Base-by-base conservation (phyloP, 75 land plant species). In the Gnetum montanum region DNA sequence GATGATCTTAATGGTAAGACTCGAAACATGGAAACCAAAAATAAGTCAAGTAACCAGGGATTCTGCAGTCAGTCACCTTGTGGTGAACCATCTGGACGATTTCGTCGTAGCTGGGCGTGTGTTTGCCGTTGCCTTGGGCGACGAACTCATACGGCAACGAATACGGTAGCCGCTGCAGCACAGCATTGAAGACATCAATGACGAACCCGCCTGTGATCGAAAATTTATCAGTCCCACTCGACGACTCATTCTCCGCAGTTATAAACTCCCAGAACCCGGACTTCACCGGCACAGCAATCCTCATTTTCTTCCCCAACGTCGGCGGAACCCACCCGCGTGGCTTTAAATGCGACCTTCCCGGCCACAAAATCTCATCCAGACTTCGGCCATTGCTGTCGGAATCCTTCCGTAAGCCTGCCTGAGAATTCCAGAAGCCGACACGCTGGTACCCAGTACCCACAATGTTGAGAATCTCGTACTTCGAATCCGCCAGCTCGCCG, bases 311-410 rank as follows among this genome's bases (percentile, higher is more conserved):
- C 10, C 50, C 78, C 43, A 34, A 49, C 12, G 46, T 61, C 3
- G 73, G 78, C 1, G 57, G 27, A 4, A 57, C 54, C 78, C 73
- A 65, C 6, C 73, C 73, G 28, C 35, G 73, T 2, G 79, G 73
- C 4, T 56, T 47, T 15, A 4, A 10, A 1, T 56, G 20, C 11
- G 26, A 16, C 2, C 40, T 67, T 4, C 79, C 79, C 3, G 79
- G 74, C 79, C 79, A 76, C 28, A 66, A 49, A 12, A 70, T 34
- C 8, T 41, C 8, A 28, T 11, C 23, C 12, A 62, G 26, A 18
- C 41, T 54, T 1, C 67, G 47, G 48, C 34, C 34, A 19, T 0
- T 30, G 12, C 8, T 51, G 11, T 12, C 10, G n/a, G n/a, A n/a
- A n/a, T n/a, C n/a, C n/a, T n/a, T n/a, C n/a, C n/a, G n/a, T n/a